phyloP scores from a whole-genome alignment of 2,329 filamentous ascomycete genomes.

The Chalaropsis ovoidea region DNA sequence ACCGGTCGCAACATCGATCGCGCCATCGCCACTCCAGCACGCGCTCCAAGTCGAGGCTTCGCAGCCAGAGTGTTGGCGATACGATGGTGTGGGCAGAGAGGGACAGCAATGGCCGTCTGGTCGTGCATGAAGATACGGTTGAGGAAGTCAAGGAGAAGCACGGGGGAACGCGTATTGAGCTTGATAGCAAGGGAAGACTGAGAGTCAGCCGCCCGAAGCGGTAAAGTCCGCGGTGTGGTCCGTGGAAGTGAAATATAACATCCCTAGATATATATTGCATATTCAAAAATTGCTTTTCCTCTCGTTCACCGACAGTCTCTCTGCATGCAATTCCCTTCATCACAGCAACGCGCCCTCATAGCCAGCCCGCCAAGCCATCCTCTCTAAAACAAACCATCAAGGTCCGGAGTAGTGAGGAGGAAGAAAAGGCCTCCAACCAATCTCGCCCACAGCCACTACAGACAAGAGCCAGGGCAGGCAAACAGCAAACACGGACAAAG shows the following conservation, averaged over 20 bases:
- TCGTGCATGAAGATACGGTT: slow-evolving; percentile 52
- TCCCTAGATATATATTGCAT: no score
- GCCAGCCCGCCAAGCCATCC: slow-evolving; percentile 1
- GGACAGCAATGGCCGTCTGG: slow-evolving; percentile 46
- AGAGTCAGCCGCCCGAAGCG: slow-evolving; percentile 65
- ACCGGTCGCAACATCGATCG: slow-evolving; percentile 19
- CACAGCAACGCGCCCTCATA: not conserved
- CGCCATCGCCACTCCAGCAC: slow-evolving; percentile 2
- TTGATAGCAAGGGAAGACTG: slow-evolving; percentile 94
- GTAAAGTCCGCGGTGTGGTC: not conserved
- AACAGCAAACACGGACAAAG: no score
- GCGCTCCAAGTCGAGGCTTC: slow-evolving; percentile 3
- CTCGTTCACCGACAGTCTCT: no score
- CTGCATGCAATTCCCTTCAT: no score
- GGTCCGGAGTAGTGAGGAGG: slow-evolving; percentile 26
- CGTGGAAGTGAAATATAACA: not conserved
- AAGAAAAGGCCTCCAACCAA: slow-evolving; percentile 19
- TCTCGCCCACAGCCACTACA: not conserved
- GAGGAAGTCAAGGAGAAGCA: slow-evolving; percentile 46
- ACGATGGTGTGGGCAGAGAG: slow-evolving; percentile 10
- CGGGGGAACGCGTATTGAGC: slow-evolving; percentile 61
- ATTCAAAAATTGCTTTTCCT: no score
- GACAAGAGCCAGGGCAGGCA: not conserved
- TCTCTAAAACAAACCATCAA: slow-evolving; percentile 26
- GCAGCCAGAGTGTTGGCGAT: slow-evolving; percentile 8